Base-by-base conservation (phyloP, 2,329 filamentous ascomycete genomes). In the Colletotrichum ledebouriae region DNA sequence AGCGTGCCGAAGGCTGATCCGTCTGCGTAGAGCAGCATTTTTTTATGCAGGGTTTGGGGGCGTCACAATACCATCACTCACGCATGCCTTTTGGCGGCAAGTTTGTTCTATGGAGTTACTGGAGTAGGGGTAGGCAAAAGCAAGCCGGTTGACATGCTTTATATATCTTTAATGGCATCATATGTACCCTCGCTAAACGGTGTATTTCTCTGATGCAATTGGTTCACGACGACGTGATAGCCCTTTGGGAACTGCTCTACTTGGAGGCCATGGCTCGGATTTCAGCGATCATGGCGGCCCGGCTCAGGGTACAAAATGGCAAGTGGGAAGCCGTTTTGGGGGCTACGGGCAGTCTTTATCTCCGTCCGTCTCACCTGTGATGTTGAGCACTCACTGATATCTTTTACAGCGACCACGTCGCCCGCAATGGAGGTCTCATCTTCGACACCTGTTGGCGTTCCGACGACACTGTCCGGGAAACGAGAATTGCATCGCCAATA, bases 1-100 rank as follows among this genome's bases (percentile, higher is more conserved):
- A 76, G 76, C 64, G 78, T 80, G 12, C 78, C 80, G 52, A 75
- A 73, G 9, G 70, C 73, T 4, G 79, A 81, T 13, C 79, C 78
- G 4, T 42, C 55, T 6, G 15, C 44, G 2, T 63, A 50, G 29
- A 11, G 5, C 11, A 20, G 11, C 1, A 2, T 7, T 1, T 25
- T 2, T 34, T 5, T 2, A 13, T 41, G 29, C 10, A n/a, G n/a
- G 10, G 4, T n/a, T 34, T 5, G 0, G 20, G 0, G 11, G 5
- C 52, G 4, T 39, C 5, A 25, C 11, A 20, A 20, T 25, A 55
- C 22, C 33, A 41, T 12, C 34, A 55, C 17, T n/a, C 42, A 29
- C 29, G 7, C 29, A 2, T 29, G 29, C 6, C 9, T 46, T 46
- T 46, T 2, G n/a, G 6, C 20, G 12, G 1, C 1, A 13, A 20